Base-by-base conservation (phyloP, 352 stramenopile genomes). In the Phytopythium delawarense region DNA sequence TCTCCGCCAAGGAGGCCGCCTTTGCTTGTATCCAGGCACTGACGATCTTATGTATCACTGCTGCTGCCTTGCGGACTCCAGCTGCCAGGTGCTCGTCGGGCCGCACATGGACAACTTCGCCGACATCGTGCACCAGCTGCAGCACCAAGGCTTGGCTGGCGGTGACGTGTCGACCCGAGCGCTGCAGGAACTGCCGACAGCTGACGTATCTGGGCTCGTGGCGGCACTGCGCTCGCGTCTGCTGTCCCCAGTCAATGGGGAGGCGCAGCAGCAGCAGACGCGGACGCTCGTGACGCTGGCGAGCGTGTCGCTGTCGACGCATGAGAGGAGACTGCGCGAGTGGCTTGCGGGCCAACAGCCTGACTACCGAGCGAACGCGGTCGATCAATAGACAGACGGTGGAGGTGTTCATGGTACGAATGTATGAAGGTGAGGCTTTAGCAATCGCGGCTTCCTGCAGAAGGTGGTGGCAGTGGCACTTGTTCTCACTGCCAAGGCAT, bases 81-180 rank as follows among this genome's bases (percentile, higher is more conserved):
- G 80, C 4, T 93, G 84, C 57, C 61, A 75, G 16, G 84, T 93
- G n/a, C 44, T 89, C 0, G 70, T 76, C 28, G 84, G 84, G 15
- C 84, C 84, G 5, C 61, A 90, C 67, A 85, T 89, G 73, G 67
- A 78, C 59, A 93, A 93, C 60, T 93, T 91, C 60, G 44, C 50
- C 25, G 81, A 85, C 40, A 79, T 91, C 45, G 54, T 89, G 28
- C 49, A 68, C 30, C 60, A 75, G 23, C 59, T 87, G 50, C 57
- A 48, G 45, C 69, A 39, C 51, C 64, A 49, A 52, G 45, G 18
- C 51, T 78, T 52, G 21, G 18, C 51, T 15, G 46, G 62, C 44
- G 40, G 65, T 67, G 18, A 62, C 30, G 5, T 32, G 37, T 15
- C 50, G 25, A 52, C 23, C 21, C 28, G 7, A 18, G 51, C 45